Conservation (phyloP, 2,329 filamentous ascomycete species). For the Cercospora nicotianae region DNA sequence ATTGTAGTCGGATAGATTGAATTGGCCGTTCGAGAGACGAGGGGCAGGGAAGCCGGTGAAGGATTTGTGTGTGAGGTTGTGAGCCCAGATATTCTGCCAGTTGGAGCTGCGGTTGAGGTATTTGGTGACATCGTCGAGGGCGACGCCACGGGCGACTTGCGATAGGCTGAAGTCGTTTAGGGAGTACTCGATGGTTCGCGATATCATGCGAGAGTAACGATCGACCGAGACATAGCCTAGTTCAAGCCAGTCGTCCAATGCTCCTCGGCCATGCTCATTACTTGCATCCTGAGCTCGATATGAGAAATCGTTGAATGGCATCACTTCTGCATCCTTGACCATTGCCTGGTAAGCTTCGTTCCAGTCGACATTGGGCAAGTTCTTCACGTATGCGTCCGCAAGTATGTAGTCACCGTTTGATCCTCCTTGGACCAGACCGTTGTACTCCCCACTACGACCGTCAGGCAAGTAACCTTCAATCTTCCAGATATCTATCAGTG, state of each 20-base stretch:
- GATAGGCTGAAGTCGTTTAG: conserved; percentile 47
- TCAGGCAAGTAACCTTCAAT: conserved; percentile 41
- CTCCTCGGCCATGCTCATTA: conserved; percentile 46
- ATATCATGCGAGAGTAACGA: conserved; percentile 42
- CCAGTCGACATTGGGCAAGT: conserved; percentile 38
- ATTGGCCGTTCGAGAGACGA: conserved; percentile 30
- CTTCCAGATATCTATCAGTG: conserved; percentile 65
- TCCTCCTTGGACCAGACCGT: conserved; percentile 40
- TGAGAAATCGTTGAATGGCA: conserved; percentile 36
- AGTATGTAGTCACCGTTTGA: conserved; percentile 40
- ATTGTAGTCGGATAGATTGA: conserved; percentile 42
- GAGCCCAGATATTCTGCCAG: conserved; percentile 47
- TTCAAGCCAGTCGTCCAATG: conserved; percentile 47
- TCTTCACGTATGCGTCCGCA: conserved; percentile 40
- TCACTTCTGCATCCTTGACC: conserved; percentile 39
- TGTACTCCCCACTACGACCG: conserved; percentile 39
- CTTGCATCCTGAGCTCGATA: conserved; percentile 37
- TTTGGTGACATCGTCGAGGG: conserved; percentile 43
- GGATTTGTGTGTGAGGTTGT: conserved; percentile 40
- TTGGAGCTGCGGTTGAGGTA: conserved; percentile 44
- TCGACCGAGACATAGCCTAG: conserved; percentile 44
- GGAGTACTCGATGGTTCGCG: conserved; percentile 46
- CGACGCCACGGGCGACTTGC: conserved; percentile 44
- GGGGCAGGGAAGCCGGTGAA: conserved; percentile 38
- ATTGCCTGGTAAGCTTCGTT: conserved; percentile 38